Evolutionary conservation across 345 rosid species (phyloP).

Genomic region (Euphorbia peplus): DNA sequence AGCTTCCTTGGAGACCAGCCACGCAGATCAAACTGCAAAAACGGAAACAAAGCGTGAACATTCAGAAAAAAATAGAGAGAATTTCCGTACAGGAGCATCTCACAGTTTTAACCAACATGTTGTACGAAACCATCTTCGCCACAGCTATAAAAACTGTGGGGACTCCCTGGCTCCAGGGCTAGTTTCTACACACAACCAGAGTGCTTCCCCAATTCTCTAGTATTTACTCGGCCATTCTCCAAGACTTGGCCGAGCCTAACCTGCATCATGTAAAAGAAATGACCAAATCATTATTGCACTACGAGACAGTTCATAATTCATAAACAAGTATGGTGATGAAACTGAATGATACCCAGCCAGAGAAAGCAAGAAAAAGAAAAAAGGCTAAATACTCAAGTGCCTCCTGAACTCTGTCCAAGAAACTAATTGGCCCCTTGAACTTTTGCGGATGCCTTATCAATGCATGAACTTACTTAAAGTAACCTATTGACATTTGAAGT

Average conservation of each 20-base stretch:
- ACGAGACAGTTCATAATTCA: not conserved
- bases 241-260: constrained; percentile 52
- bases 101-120: constrained; percentile 42
- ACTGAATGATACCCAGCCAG: not conserved
- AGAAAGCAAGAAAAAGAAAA: not conserved
- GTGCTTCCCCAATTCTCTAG: constrained; percentile 50
- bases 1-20: constrained; percentile 41
- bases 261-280: constrained; percentile 22
- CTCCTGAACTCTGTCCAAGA: too few species aligned
- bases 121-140: constrained; percentile 67
- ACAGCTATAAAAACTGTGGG: constrained; percentile 52
- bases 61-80: constrained; percentile 6
- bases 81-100: not conserved
- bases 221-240: constrained; percentile 45
- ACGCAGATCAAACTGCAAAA: constrained; percentile 58
- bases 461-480: too few species aligned
- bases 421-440: too few species aligned
- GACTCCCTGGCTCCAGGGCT: constrained; percentile 64
- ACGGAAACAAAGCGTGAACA: constrained; percentile 12
- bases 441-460: too few species aligned
- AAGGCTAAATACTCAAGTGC: too few species aligned
- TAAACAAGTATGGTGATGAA: not conserved
- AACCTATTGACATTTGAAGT: too few species aligned
- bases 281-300: not conserved
- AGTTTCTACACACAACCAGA: constrained; percentile 46